These are phyloP conservation scores for Fusarium algeriense DNA, from an alignment of 2,329 filamentous ascomycete genomes.

Conservation along the genomic window DNA sequence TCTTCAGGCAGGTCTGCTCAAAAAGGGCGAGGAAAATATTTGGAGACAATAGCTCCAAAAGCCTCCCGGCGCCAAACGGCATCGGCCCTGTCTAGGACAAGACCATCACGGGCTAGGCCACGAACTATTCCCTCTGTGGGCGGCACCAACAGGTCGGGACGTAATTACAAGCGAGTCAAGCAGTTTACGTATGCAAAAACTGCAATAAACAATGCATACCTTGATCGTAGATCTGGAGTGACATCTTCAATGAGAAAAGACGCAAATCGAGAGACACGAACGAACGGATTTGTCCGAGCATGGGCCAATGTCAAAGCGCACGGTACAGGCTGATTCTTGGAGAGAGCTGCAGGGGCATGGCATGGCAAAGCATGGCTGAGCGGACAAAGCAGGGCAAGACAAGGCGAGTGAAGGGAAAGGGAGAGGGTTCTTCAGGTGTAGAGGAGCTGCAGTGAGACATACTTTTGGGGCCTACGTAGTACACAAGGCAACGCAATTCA, in stretches of 20 bases:
- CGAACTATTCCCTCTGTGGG: neutral
- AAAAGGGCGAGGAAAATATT: slow-evolving; percentile 5
- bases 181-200: neutral
- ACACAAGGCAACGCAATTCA: neutral
- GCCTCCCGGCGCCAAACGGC: slow-evolving; percentile 29
- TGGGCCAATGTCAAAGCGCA: slow-evolving; percentile 33
- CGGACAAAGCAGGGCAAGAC: neutral
- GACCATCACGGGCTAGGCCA: slow-evolving; percentile 5
- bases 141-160: neutral
- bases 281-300: neutral
- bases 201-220: neutral
- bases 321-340: slow-evolving; percentile 31
- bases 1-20: neutral
- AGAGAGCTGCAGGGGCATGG: slow-evolving; percentile 27
- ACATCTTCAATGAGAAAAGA: neutral
- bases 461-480: neutral
- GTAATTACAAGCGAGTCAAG: slow-evolving; percentile 4
- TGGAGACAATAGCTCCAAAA: slow-evolving; percentile 16
- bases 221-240: neutral
- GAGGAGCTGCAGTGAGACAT: slow-evolving; percentile 24
- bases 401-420: neutral
- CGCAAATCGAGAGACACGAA: slow-evolving; percentile 7
- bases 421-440: slow-evolving; percentile 2
- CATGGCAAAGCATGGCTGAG: slow-evolving; percentile 1
- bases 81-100: slow-evolving; percentile 8